phyloP scores from a whole-genome alignment of 495 filamentous ascomycete species.

The Pseudevernia furfuracea region DNA sequence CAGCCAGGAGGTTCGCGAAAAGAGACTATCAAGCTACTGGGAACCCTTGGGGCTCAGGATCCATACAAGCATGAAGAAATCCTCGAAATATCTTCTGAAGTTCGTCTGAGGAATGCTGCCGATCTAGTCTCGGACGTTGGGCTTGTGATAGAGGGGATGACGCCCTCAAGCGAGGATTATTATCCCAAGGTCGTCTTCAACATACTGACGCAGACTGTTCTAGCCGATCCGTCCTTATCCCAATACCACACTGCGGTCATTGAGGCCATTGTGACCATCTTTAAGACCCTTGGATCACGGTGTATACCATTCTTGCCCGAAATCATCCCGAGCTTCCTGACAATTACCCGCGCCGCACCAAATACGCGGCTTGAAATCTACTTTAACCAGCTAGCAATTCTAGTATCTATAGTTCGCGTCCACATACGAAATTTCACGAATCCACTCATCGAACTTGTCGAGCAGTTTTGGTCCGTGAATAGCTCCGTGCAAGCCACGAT shows the following conservation, averaged over 20 bases:
- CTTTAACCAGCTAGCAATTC: slow-evolving; percentile 87
- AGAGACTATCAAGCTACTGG: slow-evolving; percentile 92
- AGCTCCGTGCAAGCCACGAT: slow-evolving; percentile 80
- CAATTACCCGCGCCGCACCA: slow-evolving; percentile 72
- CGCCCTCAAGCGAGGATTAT: slow-evolving; percentile 94
- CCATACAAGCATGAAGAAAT: slow-evolving; percentile 86
- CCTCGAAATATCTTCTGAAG: slow-evolving; percentile 41
- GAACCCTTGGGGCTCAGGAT: slow-evolving; percentile 91
- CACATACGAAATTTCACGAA: slow-evolving; percentile 86
- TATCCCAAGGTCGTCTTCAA: slow-evolving; percentile 98
- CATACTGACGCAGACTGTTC: slow-evolving; percentile 73
- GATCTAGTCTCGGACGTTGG: slow-evolving; percentile 83
- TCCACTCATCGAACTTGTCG: slow-evolving; percentile 72
- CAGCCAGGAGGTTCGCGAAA: slow-evolving; percentile 73
- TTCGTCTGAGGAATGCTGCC: slow-evolving; percentile 47
- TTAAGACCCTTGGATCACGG: slow-evolving; percentile 88
- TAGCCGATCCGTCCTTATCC: slow-evolving; percentile 78
- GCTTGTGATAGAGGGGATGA: slow-evolving; percentile 95
- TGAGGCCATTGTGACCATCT: slow-evolving; percentile 97
- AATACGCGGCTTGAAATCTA: slow-evolving; percentile 76
- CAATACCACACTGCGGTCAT: slow-evolving; percentile 94
- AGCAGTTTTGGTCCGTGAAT: slow-evolving; percentile 76
- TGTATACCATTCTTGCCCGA: slow-evolving; percentile 89
- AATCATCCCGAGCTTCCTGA: slow-evolving; percentile 87
- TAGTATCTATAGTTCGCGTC: slow-evolving; percentile 91